Evolutionary conservation across 768 basidiomycete genomes (phyloP).

Genomic region (Boletus rubescentipes): DNA sequence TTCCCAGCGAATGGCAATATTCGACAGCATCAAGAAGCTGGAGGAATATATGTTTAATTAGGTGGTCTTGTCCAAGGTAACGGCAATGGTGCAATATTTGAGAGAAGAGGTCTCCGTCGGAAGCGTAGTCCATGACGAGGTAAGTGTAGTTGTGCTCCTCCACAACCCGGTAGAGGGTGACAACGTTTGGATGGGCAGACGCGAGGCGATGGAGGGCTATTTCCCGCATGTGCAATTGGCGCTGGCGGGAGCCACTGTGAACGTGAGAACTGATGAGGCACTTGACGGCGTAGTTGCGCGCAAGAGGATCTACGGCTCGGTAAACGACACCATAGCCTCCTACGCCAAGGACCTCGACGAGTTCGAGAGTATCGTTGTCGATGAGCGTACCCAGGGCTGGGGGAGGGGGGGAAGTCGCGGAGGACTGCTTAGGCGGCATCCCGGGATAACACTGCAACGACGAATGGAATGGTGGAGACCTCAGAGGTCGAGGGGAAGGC

Average conservation of each 20-base stretch:
- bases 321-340: constrained; percentile 97
- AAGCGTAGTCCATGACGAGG: constrained; percentile 92
- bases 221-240: constrained; percentile 84
- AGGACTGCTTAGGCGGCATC: constrained; percentile 34
- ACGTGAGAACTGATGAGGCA: constrained; percentile 65
- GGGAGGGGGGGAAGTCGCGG: constrained; percentile 44
- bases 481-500: constrained; percentile 20
- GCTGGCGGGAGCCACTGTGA: constrained; percentile 50
- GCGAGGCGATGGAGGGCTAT: constrained; percentile 77
- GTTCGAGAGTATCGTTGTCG: constrained; percentile 78
- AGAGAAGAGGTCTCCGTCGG: constrained; percentile 88
- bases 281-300: constrained; percentile 82
- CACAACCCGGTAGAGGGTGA: constrained; percentile 85
- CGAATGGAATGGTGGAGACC: constrained; percentile 18
- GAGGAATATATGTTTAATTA: constrained; percentile 88
- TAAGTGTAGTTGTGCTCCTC: constrained; percentile 81
- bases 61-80: constrained; percentile 79
- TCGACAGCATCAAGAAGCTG: constrained; percentile 94
- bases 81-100: constrained; percentile 76
- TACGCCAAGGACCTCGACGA: constrained; percentile 83
- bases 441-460: constrained; percentile 20
- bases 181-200: constrained; percentile 75
- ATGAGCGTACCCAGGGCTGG: constrained; percentile 72
- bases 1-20: constrained; percentile 86
- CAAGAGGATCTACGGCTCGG: constrained; percentile 66